These are phyloP conservation scores for Ophiocordyceps camponoti-leonardi DNA, from an alignment of 2,329 filamentous ascomycete genomes.

Conservation along the genomic window DNA sequence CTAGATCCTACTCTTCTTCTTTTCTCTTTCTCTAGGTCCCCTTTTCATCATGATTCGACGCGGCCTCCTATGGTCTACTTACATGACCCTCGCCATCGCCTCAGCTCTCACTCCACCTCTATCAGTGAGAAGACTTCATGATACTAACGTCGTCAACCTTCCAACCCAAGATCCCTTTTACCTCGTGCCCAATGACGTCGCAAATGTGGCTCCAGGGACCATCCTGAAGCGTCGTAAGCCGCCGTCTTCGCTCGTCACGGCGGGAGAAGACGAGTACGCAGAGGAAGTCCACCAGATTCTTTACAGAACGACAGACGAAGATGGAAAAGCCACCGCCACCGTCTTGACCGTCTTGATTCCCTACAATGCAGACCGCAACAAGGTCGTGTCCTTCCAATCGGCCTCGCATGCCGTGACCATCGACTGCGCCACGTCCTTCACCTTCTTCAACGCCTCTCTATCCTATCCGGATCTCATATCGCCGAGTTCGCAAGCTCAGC, in stretches of 20 bases:
- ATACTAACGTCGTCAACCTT: not conserved
- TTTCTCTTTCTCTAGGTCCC: too few relatives aligned
- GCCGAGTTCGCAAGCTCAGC: constrained; percentile 8
- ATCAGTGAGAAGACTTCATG: not conserved
- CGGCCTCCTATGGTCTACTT: not conserved
- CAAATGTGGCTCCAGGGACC: constrained; percentile 4
- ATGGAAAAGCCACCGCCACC: constrained; percentile 16
- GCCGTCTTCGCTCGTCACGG: constrained; percentile 6
- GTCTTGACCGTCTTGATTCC: constrained; percentile 21
- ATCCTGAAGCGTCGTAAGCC: constrained; percentile 8
- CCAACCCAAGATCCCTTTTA: constrained; percentile 10
- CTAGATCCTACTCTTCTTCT: too few relatives aligned
- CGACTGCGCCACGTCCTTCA: constrained; percentile 14
- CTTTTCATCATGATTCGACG: not conserved
- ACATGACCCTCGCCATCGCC: not conserved
- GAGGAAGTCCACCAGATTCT: constrained; percentile 15
- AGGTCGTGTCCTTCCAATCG: constrained; percentile 23
- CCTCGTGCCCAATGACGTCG: constrained; percentile 5
- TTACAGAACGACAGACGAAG: constrained; percentile 20
- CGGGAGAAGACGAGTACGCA: constrained; percentile 5
- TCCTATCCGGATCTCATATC: constrained; percentile 14
- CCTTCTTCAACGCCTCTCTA: constrained; percentile 5
- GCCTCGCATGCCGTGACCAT: constrained; percentile 21
- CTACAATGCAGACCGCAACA: constrained; percentile 9
- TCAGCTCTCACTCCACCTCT: not conserved